phyloP scores from a whole-genome alignment of 352 stramenopile species.

The Phytophthora boehmeriae region DNA sequence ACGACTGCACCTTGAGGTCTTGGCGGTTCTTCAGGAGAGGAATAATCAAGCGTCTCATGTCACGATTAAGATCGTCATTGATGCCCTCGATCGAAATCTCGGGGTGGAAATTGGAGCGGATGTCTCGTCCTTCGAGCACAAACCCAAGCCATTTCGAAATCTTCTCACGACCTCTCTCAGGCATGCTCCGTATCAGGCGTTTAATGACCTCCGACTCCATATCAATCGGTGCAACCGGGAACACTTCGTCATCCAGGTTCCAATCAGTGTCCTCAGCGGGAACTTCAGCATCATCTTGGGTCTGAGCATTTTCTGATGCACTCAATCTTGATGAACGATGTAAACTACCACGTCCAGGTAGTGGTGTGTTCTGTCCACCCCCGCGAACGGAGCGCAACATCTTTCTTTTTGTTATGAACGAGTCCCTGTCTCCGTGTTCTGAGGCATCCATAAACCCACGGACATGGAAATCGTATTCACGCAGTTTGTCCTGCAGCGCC shows the following conservation, averaged over 20 bases:
- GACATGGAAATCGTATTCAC: slow-evolving; percentile 56
- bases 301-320: slow-evolving; percentile 5
- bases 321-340: background rate
- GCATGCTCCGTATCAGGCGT: slow-evolving; percentile 68
- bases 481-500: slow-evolving; percentile 49
- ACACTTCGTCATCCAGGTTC: slow-evolving; percentile 69
- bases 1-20: slow-evolving; percentile 71
- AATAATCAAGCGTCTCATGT: slow-evolving; percentile 77
- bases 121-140: slow-evolving; percentile 72
- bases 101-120: slow-evolving; percentile 73
- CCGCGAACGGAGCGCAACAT: slow-evolving; percentile 68
- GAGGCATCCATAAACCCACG: slow-evolving; percentile 49
- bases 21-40: slow-evolving; percentile 72
- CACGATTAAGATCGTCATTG: slow-evolving; percentile 60
- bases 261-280: slow-evolving; percentile 47
- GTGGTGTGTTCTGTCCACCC: slow-evolving; percentile 28
- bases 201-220: slow-evolving; percentile 82
- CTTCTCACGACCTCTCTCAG: slow-evolving; percentile 64
- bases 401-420: slow-evolving; percentile 54
- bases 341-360: slow-evolving; percentile 6
- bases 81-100: slow-evolving; percentile 75
- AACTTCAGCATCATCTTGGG: slow-evolving; percentile 31
- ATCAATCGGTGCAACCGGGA: slow-evolving; percentile 66
- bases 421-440: slow-evolving; percentile 47
- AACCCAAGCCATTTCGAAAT: slow-evolving; percentile 79